These are phyloP conservation scores for Bremia lactucae DNA, from an alignment of 352 stramenopile genomes.

Conservation along the genomic window DNA sequence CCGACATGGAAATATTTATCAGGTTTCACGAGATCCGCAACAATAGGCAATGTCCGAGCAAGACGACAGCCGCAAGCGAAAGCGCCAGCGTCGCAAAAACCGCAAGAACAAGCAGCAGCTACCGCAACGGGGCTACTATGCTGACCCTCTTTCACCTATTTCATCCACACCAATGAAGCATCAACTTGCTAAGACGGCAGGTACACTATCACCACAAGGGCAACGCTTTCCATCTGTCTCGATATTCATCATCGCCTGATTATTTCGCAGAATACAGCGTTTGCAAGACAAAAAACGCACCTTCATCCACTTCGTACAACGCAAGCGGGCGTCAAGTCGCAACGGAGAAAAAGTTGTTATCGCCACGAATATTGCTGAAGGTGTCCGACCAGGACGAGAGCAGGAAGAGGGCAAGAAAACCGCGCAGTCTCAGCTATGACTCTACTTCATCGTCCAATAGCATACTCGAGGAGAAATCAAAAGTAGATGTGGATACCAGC, in stretches of 20 bases:
- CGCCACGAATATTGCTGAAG: slow-evolving; percentile 47
- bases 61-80: slow-evolving; percentile 20
- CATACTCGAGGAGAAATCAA: slow-evolving; percentile 11
- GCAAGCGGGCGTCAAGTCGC: slow-evolving; percentile 16
- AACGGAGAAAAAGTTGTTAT: slow-evolving; percentile 41
- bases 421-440: slow-evolving; percentile 17
- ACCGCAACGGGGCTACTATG: slow-evolving; percentile 45
- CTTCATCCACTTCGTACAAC: slow-evolving; percentile 1
- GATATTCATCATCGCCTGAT: too few species aligned
- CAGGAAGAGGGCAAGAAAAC: slow-evolving; percentile 18
- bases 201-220: slow-evolving; percentile 6
- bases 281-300: slow-evolving; percentile 33
- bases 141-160: slow-evolving; percentile 70
- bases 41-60: slow-evolving; percentile 11
- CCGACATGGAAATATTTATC: neutral
- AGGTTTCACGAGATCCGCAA: neutral
- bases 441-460: slow-evolving; percentile 1
- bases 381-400: slow-evolving; percentile 36
- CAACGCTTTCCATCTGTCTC: neutral
- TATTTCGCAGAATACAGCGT: neutral
- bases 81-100: slow-evolving; percentile 24
- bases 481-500: slow-evolving; percentile 4
- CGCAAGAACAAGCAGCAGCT: slow-evolving; percentile 14
- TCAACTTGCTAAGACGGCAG: slow-evolving; percentile 34
- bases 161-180: slow-evolving; percentile 78